phyloP scores from a whole-genome alignment of 768 basidiomycete species.

The Auricularia auricula-judae region DNA sequence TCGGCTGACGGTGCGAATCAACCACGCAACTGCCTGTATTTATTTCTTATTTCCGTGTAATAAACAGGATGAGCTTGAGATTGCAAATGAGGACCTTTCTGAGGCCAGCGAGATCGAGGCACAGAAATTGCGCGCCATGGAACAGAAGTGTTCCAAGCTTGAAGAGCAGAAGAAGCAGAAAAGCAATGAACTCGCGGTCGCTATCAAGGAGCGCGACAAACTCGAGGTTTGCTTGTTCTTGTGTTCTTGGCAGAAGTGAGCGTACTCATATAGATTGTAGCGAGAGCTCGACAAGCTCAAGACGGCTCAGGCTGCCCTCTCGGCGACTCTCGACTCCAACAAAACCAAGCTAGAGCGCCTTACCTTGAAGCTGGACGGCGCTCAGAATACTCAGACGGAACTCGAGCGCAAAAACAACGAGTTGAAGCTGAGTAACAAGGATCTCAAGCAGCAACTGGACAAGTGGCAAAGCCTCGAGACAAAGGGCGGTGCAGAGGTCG shows the following conservation, averaged over 20 bases:
- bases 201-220: neutral
- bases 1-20: neutral
- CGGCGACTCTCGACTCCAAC: neutral
- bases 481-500: slow-evolving; percentile 49
- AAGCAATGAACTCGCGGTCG: neutral
- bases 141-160: neutral
- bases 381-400: slow-evolving; percentile 39
- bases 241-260: neutral
- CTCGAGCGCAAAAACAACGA: slow-evolving; percentile 49
- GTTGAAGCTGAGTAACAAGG: slow-evolving; percentile 39
- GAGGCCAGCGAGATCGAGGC: neutral
- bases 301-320: neutral
- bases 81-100: neutral
- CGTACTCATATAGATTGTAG: neutral
- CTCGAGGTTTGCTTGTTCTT: neutral
- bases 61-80: neutral
- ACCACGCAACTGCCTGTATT: neutral
- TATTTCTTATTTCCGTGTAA: neutral
- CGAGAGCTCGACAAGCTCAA: neutral
- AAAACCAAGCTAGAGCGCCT: slow-evolving; percentile 44
- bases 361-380: slow-evolving; percentile 46
- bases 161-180: neutral
- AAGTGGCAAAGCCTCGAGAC: slow-evolving; percentile 61
- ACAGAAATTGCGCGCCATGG: neutral
- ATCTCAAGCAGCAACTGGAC: slow-evolving; percentile 52